These are phyloP conservation scores for Scortechinia acanthostroma DNA, from an alignment of 2,329 filamentous ascomycete species.

Conservation along the genomic window DNA sequence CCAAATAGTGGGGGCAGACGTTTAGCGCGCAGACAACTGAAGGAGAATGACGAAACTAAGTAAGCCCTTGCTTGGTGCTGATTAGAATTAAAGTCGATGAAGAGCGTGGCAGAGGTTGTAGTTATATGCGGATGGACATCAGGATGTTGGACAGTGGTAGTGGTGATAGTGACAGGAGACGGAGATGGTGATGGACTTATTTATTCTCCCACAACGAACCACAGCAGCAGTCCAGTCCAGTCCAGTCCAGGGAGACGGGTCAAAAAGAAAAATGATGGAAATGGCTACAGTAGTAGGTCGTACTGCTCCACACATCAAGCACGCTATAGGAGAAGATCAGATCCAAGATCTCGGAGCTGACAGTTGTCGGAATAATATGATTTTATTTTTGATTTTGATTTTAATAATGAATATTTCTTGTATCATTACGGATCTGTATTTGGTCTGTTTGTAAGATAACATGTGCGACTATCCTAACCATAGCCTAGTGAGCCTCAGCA, in stretches of 20 bases:
- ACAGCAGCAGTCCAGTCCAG: too few relatives aligned
- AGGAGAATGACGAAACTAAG: too few relatives aligned
- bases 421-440: not conserved
- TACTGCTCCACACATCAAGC: not conserved
- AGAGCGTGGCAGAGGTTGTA: too few relatives aligned
- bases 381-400: not conserved
- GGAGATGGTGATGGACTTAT: too few relatives aligned
- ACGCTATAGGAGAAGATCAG: not conserved
- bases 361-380: slow-evolving; percentile 1
- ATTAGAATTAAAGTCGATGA: too few relatives aligned
- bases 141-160: too few relatives aligned
- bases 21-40: too few relatives aligned
- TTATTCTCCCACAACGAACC: too few relatives aligned
- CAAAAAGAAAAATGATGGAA: not conserved
- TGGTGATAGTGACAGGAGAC: too few relatives aligned
- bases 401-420: not conserved
- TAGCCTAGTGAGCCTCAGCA: not conserved
- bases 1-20: too few relatives aligned
- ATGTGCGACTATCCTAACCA: not conserved
- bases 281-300: not conserved
- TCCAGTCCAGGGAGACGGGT: slow-evolving; percentile 2
- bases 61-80: too few relatives aligned
- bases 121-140: too few relatives aligned
- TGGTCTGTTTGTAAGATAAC: not conserved
- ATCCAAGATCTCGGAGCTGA: slow-evolving; percentile 3